phyloP scores from a whole-genome alignment of 352 stramenopile genomes.

The Phytophthora syringae region DNA sequence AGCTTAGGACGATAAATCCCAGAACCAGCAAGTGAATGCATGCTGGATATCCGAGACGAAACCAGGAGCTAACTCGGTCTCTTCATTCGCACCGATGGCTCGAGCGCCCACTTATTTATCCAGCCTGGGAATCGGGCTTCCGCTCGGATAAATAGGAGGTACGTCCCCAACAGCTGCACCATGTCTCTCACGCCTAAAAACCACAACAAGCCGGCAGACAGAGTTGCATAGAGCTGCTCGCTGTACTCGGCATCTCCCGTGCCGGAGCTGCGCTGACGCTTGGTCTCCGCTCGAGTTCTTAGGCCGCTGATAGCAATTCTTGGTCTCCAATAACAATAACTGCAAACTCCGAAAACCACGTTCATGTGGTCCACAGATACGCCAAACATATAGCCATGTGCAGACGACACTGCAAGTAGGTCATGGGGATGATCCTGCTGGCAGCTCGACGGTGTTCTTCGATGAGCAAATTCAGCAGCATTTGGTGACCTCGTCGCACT shows the following conservation, averaged over 20 bases:
- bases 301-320: background rate
- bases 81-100: too few species aligned
- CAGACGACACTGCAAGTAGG: constrained; percentile 12
- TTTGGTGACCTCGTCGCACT: constrained; percentile 35
- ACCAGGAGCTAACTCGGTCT: too few species aligned
- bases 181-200: constrained; percentile 38
- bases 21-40: too few species aligned
- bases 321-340: too few species aligned
- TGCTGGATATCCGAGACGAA: too few species aligned
- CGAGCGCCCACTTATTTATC: too few species aligned
- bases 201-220: constrained; percentile 30
- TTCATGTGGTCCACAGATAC: background rate
- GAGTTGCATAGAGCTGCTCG: constrained; percentile 31
- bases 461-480: constrained; percentile 39
- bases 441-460: constrained; percentile 34
- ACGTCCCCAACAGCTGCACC: constrained; percentile 34
- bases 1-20: too few species aligned
- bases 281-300: constrained; percentile 30
- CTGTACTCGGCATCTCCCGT: constrained; percentile 13
- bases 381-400: constrained; percentile 19
- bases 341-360: constrained; percentile 1
- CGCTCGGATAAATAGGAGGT: too few species aligned
- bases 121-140: too few species aligned
- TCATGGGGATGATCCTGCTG: constrained; percentile 25
- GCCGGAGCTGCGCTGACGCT: constrained; percentile 23